Conservation (phyloP, 305 asterid genomes). For the Solanum chacoense region DNA sequence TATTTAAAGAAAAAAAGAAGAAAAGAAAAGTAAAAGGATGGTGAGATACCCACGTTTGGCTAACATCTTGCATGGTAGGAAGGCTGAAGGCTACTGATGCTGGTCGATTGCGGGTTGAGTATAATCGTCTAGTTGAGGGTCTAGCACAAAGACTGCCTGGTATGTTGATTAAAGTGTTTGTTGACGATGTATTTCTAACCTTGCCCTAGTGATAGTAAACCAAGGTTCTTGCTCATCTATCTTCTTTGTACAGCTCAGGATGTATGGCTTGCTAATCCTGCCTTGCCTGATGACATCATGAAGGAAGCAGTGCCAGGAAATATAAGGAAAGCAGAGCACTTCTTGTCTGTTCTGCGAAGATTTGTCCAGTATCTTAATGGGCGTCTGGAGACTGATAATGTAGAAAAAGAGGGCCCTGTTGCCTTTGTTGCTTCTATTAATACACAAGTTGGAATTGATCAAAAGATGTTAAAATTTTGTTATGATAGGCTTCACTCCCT, state of each 20-base stretch:
- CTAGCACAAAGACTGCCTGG: constrained; percentile 86
- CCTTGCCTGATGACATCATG: constrained; percentile 80
- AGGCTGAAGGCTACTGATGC: constrained; percentile 99
- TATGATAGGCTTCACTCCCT: constrained; percentile 95
- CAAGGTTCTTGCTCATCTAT: background rate
- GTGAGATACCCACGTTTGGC: background rate
- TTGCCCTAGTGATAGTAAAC: background rate
- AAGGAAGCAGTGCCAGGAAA: constrained; percentile 99
- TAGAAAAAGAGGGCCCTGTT: constrained; percentile 96
- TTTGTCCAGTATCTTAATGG: constrained; percentile 76
- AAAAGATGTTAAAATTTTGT: constrained; percentile 82
- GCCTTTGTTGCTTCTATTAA: constrained; percentile 81
- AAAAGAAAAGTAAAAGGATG: background rate
- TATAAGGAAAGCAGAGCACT: constrained; percentile 94
- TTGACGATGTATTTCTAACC: background rate
- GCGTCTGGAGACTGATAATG: constrained; percentile 74
- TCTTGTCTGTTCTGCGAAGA: constrained; percentile 86
- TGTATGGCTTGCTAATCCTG: constrained; percentile 83
- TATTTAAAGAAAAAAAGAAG: background rate
- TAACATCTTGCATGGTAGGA: constrained; percentile 60
- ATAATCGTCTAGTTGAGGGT: constrained; percentile 93
- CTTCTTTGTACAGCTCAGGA: constrained; percentile 45
- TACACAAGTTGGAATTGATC: constrained; percentile 91
- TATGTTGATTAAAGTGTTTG: constrained; percentile 25
- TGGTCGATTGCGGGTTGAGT: constrained; percentile 94